Evolutionary conservation across 805 yeast genomes (phyloP).

Genomic region (Ascoidea asiatica): DNA sequence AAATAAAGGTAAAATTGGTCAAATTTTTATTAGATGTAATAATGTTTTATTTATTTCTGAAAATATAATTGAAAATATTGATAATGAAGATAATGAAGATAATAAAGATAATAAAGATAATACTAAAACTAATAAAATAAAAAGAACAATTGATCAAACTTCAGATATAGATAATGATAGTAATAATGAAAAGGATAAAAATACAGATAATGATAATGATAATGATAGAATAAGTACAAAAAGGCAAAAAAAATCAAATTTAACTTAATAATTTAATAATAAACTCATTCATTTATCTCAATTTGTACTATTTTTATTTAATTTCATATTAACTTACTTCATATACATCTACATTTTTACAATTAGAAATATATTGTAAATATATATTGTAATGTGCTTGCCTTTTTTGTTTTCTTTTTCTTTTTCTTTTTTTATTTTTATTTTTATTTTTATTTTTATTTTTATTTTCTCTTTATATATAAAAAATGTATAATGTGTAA

Average conservation of each 20-base stretch:
- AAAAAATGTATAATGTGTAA: not conserved
- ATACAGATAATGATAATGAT: slow-evolving; percentile 16
- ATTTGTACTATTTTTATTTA: not conserved
- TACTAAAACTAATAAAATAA: not conserved
- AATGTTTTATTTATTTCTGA: slow-evolving; percentile 71
- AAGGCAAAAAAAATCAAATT: not conserved
- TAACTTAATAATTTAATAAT: not conserved
- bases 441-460: not conserved
- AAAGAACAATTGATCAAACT: not conserved
- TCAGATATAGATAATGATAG: slow-evolving; percentile 49
- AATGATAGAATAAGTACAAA: not conserved
- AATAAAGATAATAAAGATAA: not conserved
- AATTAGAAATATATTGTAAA: no score
- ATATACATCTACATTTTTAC: no score
- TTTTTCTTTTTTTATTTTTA: not conserved
- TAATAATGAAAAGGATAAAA: slow-evolving; percentile 54
- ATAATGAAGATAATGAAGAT: slow-evolving; percentile 1
- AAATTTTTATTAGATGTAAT: slow-evolving; percentile 79
- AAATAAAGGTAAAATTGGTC: slow-evolving; percentile 46
- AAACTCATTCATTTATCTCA: not conserved
- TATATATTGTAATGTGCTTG: no score
- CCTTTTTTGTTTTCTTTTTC: not conserved
- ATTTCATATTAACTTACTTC: not conserved
- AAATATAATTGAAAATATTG: slow-evolving; percentile 2
- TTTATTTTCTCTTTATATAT: not conserved